Evolutionary conservation across 2,329 filamentous ascomycete species (phyloP).

Genomic region (Trichoderma breve): DNA sequence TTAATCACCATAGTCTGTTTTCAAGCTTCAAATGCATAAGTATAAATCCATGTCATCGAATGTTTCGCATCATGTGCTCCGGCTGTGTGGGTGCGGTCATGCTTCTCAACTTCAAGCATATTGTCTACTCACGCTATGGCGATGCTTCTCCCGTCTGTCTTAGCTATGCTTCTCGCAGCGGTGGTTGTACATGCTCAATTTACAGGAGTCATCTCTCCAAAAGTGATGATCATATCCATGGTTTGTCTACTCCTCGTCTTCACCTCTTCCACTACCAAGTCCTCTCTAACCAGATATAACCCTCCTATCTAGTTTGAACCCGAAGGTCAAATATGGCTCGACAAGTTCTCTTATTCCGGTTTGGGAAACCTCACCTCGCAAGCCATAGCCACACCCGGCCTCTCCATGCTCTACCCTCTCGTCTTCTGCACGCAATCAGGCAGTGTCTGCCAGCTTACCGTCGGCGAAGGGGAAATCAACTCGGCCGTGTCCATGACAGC

Average conservation of each 20-base stretch:
- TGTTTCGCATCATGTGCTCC: not conserved
- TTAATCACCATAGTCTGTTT: not conserved
- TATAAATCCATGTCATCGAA: not conserved
- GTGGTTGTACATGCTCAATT: not conserved
- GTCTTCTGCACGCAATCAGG: constrained; percentile 62
- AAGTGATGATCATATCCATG: constrained; percentile 63
- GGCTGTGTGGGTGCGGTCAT: not conserved
- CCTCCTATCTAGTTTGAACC: constrained; percentile 52
- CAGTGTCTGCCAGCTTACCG: constrained; percentile 65
- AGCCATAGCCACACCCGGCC: constrained; percentile 58
- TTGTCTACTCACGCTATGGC: not conserved
- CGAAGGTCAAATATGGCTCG: constrained; percentile 62
- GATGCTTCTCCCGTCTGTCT: not conserved
- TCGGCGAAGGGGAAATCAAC: constrained; percentile 72
- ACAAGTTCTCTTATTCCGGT: constrained; percentile 44
- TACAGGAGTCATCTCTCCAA: constrained; percentile 45
- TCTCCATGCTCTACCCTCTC: constrained; percentile 63
- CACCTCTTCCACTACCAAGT: not conserved
- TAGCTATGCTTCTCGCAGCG: not conserved
- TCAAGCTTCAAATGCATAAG: constrained; percentile 9
- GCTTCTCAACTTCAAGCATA: not conserved
- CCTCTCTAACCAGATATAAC: constrained; percentile 11
- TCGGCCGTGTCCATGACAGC: constrained; percentile 65
- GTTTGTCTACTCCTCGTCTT: constrained; percentile 37
- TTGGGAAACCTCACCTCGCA: constrained; percentile 55